These are phyloP conservation scores for Alnus glutinosa DNA, from an alignment of 306 rosid species.

Conservation along the genomic window DNA sequence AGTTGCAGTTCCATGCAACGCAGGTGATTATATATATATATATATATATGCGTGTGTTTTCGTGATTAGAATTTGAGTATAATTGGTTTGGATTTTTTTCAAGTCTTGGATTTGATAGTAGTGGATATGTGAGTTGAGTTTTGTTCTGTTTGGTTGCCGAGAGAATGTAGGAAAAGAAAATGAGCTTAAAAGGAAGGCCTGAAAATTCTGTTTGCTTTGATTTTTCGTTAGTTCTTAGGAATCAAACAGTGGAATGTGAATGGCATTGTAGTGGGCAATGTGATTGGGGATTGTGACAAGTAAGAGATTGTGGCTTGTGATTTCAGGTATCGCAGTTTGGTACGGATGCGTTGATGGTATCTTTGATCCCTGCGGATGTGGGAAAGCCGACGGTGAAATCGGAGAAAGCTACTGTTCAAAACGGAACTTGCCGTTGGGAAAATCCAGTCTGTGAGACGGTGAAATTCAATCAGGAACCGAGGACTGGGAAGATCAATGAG, in stretches of 20 bases:
- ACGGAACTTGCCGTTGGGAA: conserved; percentile 83
- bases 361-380: conserved; percentile 74
- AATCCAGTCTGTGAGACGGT: conserved; percentile 73
- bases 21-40: conserved; percentile 45
- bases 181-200: neutral
- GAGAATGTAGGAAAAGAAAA: conserved; percentile 27
- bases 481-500: conserved; percentile 72
- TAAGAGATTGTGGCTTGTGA: conserved; percentile 22
- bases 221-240: neutral
- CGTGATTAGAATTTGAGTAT: neutral
- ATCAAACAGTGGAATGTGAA: conserved; percentile 9
- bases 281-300: conserved; percentile 5
- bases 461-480: conserved; percentile 61
- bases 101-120: neutral
- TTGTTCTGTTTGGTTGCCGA: conserved; percentile 34
- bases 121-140: conserved; percentile 10
- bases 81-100: conserved; percentile 20
- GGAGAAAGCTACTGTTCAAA: conserved; percentile 58
- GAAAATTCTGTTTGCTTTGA: neutral
- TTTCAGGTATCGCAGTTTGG: conserved; percentile 71
- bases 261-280: neutral
- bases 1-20: conserved; percentile 75
- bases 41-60: neutral
- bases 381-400: conserved; percentile 75
- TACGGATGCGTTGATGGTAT: conserved; percentile 65